These are phyloP conservation scores for Adansonia gregorii DNA, from an alignment of 441 rosid genomes.

Conservation along the genomic window DNA sequence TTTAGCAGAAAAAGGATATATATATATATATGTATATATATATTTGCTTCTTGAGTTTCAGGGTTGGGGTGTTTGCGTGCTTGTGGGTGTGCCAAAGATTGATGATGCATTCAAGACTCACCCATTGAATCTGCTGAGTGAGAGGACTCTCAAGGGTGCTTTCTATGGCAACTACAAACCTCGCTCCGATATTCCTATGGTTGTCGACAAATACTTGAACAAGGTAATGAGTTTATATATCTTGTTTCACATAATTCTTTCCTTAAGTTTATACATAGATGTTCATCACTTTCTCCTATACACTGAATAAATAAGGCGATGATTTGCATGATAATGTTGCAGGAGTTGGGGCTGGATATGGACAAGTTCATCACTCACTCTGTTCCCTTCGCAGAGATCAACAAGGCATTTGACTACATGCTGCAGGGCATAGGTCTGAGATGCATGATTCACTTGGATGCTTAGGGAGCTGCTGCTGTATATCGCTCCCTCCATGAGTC, in stretches of 20 bases:
- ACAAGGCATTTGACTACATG: slow-evolving; percentile 82
- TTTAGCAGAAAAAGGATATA: background rate
- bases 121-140: slow-evolving; percentile 73
- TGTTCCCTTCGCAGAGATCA: slow-evolving; percentile 68
- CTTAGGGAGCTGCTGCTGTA: slow-evolving; percentile 23
- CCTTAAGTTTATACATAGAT: no score
- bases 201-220: slow-evolving; percentile 81
- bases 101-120: slow-evolving; percentile 85
- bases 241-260: background rate
- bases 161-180: slow-evolving; percentile 95
- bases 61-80: slow-evolving; percentile 99
- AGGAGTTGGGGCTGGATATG: slow-evolving; percentile 73
- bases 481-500: background rate
- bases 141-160: slow-evolving; percentile 92
- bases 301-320: background rate
- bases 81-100: slow-evolving; percentile 85
- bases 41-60: slow-evolving; percentile 28
- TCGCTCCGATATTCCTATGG: slow-evolving; percentile 70
- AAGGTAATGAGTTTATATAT: slow-evolving; percentile 42
- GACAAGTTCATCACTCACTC: slow-evolving; percentile 71
- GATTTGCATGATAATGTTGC: slow-evolving; percentile 11
- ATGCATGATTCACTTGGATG: slow-evolving; percentile 73
- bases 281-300: background rate
- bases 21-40: background rate
- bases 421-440: slow-evolving; percentile 64